phyloP scores from a whole-genome alignment of 2,329 filamentous ascomycete species.

The Cytospora mali region DNA sequence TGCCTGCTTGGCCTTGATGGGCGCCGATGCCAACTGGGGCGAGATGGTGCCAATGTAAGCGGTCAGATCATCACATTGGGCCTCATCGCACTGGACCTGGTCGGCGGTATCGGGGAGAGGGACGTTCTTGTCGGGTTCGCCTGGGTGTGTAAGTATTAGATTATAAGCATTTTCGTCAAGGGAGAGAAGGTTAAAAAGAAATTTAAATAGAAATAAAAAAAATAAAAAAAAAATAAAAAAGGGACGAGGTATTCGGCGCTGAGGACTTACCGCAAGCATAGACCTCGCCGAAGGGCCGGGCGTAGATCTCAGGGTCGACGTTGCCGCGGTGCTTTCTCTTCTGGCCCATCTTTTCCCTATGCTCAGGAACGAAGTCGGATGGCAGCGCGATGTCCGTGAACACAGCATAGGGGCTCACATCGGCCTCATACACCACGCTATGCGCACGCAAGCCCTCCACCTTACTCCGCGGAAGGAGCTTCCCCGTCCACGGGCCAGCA shows the following conservation, averaged over 20 bases:
- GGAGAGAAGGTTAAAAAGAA: not conserved
- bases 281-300: conserved; percentile 82
- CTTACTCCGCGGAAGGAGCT: conserved; percentile 58
- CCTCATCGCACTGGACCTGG: conserved; percentile 73
- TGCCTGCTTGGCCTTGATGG: conserved; percentile 77
- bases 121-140: conserved; percentile 75
- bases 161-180: conserved; percentile 5
- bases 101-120: conserved; percentile 77
- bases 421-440: conserved; percentile 65
- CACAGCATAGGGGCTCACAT: conserved; percentile 73
- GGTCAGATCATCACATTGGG: conserved; percentile 81
- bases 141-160: conserved; percentile 35
- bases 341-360: conserved; percentile 50
- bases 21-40: conserved; percentile 66
- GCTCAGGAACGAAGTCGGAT: conserved; percentile 58
- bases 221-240: no score
- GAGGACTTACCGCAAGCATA: conserved; percentile 77
- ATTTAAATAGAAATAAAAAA: no score
- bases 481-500: conserved; percentile 56
- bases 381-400: conserved; percentile 87
- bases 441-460: conserved; percentile 64
- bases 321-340: conserved; percentile 59
- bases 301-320: conserved; percentile 91
- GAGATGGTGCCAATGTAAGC: conserved; percentile 73
- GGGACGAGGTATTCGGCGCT: not conserved